phyloP scores from a whole-genome alignment of 2,329 filamentous ascomycete genomes.

The Apiospora marii region DNA sequence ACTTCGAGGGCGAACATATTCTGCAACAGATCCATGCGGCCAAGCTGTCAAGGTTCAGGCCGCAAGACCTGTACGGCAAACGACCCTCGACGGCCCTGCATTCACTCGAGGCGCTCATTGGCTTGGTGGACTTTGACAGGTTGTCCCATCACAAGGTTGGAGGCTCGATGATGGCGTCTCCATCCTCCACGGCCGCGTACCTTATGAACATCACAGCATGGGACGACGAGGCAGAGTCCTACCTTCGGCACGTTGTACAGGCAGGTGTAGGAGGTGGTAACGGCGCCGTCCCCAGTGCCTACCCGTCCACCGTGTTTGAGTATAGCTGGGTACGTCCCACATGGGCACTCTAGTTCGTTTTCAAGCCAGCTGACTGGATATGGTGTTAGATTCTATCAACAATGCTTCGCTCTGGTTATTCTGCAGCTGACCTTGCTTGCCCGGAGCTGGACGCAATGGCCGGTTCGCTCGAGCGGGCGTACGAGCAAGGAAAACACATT shows the following conservation, averaged over 20 bases:
- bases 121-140: constrained; percentile 46
- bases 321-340: constrained; percentile 30
- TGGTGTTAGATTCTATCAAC: not conserved
- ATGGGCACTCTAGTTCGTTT: not conserved
- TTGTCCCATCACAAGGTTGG: constrained; percentile 42
- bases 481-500: too few species aligned
- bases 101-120: constrained; percentile 49
- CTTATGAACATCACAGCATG: constrained; percentile 34
- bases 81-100: constrained; percentile 42
- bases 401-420: too few species aligned
- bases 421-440: too few species aligned
- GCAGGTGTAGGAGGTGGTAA: constrained; percentile 28
- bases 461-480: too few species aligned
- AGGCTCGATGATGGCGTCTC: constrained; percentile 48
- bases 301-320: constrained; percentile 34
- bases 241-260: constrained; percentile 32
- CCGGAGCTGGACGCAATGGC: too few species aligned
- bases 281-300: constrained; percentile 35
- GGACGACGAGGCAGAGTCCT: constrained; percentile 34
- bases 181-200: constrained; percentile 48
- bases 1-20: too few species aligned
- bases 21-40: too few species aligned
- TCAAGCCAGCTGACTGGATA: not conserved
- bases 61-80: constrained; percentile 40
- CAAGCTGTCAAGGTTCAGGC: constrained; percentile 40